Percentiles rank a stretch among this genome's conserved stretches.
phyloP scores from a whole-genome alignment of 345 rosid genomes.

The Mangifera indica region DNA sequence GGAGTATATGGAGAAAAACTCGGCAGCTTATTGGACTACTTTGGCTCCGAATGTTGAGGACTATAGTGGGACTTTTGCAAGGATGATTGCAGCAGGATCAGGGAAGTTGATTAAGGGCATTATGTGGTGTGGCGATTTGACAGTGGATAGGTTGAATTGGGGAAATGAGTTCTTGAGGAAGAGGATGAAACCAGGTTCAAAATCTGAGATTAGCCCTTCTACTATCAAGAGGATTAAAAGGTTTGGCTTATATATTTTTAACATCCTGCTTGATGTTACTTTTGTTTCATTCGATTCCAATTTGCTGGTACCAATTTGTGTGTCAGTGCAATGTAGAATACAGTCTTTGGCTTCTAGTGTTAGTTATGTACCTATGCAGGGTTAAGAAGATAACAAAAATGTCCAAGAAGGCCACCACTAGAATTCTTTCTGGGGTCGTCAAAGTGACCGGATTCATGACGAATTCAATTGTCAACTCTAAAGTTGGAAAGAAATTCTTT shows the following conservation, averaged over 20 bases:
- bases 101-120: constrained; percentile 86
- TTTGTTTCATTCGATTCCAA: not conserved
- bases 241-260: constrained; percentile 29
- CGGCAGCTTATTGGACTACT: constrained; percentile 92
- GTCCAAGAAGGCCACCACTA: constrained; percentile 73
- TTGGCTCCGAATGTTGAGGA: constrained; percentile 96
- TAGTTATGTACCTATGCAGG: constrained; percentile 35
- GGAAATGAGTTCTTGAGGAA: constrained; percentile 67
- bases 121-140: constrained; percentile 91
- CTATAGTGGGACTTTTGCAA: constrained; percentile 58
- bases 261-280: too few species aligned
- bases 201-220: constrained; percentile 55
- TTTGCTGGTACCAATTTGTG: not conserved
- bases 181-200: constrained; percentile 43
- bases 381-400: constrained; percentile 79
- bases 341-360: not conserved
- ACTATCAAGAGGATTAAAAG: constrained; percentile 72
- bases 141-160: constrained; percentile 76
- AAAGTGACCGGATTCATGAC: constrained; percentile 75
- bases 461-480: constrained; percentile 75
- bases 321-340: not conserved
- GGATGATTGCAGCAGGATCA: constrained; percentile 81
- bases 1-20: constrained; percentile 54
- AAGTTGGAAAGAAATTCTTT: constrained; percentile 76
- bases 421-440: constrained; percentile 82